Base-by-base conservation (phyloP, 306 rosid species). In the Ammopiptanthus mongolicus region DNA sequence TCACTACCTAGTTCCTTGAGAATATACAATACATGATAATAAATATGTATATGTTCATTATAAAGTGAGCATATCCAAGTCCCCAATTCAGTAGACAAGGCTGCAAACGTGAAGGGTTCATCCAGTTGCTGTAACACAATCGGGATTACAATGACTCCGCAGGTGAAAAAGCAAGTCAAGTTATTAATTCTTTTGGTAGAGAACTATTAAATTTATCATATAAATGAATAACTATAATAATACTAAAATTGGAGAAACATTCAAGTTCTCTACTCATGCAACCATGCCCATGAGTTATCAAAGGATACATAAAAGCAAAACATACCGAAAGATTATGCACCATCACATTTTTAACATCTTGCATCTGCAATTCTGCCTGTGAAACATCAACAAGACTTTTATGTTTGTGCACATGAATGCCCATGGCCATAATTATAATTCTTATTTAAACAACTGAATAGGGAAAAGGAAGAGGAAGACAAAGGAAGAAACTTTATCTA, bases 361-460 rank as follows among this genome's bases (percentile, higher is more conserved):
- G 96, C 98, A 94, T 91, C 88, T 65, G 91, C 85, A 94, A 56
- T 71, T 94, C 98, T 13, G 98, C 97, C 98, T 94, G 92, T 58
- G 34, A 82, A 81, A 81, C 70, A 65, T 44, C 25, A 75, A 73
- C 48, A 46, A 80, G 60, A 44, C 18, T 52, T 36, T 52, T 53
- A 65, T 48, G 61, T 58, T 28, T 65, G 33, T 55, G 25, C 28
- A 63, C 11, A 55, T 39, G 15, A 8, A 31, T 47, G 12, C 39
- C 53, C 33, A 50, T 46, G 8, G 61, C 29, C 58, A 50, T 52
- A 58, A 59, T 22, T 19, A 46, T 50, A 23, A 53, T 31, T 61
- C 63, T 65, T n/a, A 65, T 57, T 41, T 36, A 33, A 44, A 33
- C 8, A 22, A 22, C 52, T 22, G 18, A n/a, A 65, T 29, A 29